These are phyloP conservation scores for Nissolia schottii DNA, from an alignment of 306 rosid genomes.

Conservation along the genomic window DNA sequence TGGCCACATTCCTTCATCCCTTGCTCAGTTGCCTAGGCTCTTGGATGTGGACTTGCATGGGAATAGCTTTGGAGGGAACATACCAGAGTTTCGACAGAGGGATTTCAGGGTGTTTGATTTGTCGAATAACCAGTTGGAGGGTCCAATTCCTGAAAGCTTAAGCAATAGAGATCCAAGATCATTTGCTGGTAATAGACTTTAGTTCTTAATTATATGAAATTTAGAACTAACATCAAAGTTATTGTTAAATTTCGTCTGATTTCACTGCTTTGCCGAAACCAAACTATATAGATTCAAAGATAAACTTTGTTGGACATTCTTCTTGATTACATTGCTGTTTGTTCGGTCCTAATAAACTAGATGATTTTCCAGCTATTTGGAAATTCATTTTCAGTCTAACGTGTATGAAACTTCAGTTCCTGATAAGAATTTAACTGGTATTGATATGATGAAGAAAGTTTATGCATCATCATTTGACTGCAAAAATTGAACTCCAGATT, in stretches of 20 bases:
- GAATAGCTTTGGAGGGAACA: conserved; percentile 53
- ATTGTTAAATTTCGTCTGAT: neutral
- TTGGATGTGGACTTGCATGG: conserved; percentile 52
- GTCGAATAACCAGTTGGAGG: conserved; percentile 51
- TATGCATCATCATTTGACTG: neutral
- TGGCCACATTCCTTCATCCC: conserved; percentile 60
- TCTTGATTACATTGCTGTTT: neutral
- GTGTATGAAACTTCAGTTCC: neutral
- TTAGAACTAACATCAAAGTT: neutral
- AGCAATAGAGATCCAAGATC: conserved; percentile 21
- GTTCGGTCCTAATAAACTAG: neutral
- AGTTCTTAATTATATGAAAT: neutral
- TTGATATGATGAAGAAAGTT: neutral
- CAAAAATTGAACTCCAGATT: neutral
- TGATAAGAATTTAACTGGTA: neutral
- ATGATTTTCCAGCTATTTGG: neutral
- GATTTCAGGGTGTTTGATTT: conserved; percentile 42
- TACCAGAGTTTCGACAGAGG: conserved; percentile 47
- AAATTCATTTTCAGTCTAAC: neutral
- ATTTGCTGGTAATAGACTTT: conserved; percentile 42
- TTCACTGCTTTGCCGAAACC: neutral
- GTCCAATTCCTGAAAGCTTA: conserved; percentile 49
- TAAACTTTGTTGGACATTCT: neutral
- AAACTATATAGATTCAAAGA: neutral
- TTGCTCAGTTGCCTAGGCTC: conserved; percentile 48